Percentiles rank a stretch among this genome's conserved stretches.
phyloP scores from a whole-genome alignment of 2,329 filamentous ascomycete genomes.

The Fusarium acutatum region DNA sequence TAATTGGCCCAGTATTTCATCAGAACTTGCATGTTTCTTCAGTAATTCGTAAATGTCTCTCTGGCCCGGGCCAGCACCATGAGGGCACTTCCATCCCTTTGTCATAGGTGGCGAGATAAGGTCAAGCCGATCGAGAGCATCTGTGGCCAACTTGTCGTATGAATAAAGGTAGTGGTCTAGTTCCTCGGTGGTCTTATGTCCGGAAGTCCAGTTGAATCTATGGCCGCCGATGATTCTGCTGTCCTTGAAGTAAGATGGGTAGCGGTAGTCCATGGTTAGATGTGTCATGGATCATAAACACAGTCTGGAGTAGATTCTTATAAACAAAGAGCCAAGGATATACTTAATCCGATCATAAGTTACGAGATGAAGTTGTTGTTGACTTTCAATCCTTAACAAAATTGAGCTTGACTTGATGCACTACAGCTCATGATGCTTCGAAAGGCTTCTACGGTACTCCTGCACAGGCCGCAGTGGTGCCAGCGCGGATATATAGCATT shows the following conservation, averaged over 20 bases:
- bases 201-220: constrained; percentile 72
- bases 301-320: background rate
- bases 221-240: constrained; percentile 47
- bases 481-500: background rate
- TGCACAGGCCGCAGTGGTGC: background rate
- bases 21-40: constrained; percentile 62
- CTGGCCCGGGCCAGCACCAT: constrained; percentile 40
- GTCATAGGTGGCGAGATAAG: constrained; percentile 56
- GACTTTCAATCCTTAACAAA: no score
- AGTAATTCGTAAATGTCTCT: constrained; percentile 73
- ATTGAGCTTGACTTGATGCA: background rate
- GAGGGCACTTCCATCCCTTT: constrained; percentile 43
- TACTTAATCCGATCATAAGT: background rate
- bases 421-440: background rate
- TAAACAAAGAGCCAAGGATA: background rate
- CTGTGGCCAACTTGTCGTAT: constrained; percentile 74
- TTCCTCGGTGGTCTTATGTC: constrained; percentile 69
- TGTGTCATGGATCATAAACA: background rate
- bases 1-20: constrained; percentile 63
- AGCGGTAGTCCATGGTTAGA: constrained; percentile 17
- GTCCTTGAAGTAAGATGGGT: background rate
- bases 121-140: constrained; percentile 71
- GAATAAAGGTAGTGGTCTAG: constrained; percentile 67
- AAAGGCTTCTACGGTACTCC: background rate
- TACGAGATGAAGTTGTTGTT: background rate